Evolutionary conservation across 306 rosid genomes (phyloP).

Genomic region (Delonix regia): DNA sequence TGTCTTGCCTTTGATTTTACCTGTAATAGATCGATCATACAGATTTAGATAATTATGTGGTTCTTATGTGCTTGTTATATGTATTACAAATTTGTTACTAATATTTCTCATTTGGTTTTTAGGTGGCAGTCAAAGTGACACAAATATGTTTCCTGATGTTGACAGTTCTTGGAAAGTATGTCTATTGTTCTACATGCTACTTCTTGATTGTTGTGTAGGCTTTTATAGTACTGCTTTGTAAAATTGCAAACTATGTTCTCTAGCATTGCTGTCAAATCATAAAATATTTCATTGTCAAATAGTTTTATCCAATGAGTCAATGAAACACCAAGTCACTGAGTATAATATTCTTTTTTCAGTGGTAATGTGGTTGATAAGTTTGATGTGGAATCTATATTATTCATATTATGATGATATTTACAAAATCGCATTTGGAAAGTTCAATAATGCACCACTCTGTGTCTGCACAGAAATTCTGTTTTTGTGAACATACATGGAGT

Average conservation of each 20-base stretch:
- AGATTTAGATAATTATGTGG: neutral
- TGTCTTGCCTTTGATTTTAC: neutral
- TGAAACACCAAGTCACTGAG: neutral
- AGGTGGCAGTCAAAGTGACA: conserved; percentile 78
- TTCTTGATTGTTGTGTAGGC: conserved; percentile 20
- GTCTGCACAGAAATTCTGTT: neutral
- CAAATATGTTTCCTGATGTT: conserved; percentile 74
- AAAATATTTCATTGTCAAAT: neutral
- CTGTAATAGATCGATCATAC: neutral
- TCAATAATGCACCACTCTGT: neutral
- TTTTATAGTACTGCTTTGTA: neutral
- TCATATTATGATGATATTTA: conserved; percentile 18
- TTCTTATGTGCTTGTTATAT: neutral
- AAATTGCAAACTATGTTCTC: conserved; percentile 8
- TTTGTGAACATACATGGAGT: neutral
- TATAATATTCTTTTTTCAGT: neutral
- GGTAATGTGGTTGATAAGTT: conserved; percentile 7
- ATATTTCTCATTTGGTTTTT: conserved; percentile 32
- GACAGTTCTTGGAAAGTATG: conserved; percentile 95
- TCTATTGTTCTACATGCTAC: conserved; percentile 31
- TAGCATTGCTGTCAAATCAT: conserved; percentile 11
- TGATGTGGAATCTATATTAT: neutral
- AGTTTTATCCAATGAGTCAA: conserved; percentile 8
- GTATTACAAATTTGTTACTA: conserved; percentile 14
- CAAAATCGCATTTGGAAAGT: neutral